Conservation (phyloP, 441 rosid genomes). For the Viola pubescens region DNA sequence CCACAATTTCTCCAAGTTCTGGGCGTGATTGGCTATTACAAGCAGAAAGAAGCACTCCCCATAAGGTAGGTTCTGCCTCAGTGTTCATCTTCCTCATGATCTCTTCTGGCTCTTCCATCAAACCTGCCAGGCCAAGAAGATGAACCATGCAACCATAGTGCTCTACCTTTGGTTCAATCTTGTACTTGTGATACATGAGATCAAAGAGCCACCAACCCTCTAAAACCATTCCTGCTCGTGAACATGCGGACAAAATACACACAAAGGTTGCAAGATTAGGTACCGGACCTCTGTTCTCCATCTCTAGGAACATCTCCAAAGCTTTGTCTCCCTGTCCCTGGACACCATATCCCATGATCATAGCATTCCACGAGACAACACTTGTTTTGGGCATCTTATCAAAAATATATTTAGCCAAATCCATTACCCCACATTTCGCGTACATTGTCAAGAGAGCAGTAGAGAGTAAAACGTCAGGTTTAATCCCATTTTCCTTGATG, state of each 20-base stretch:
- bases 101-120: slow-evolving; percentile 34
- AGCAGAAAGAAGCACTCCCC: slow-evolving; percentile 50
- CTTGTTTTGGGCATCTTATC: slow-evolving; percentile 32
- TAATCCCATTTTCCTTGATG: slow-evolving; percentile 29
- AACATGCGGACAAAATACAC: slow-evolving; percentile 52
- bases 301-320: slow-evolving; percentile 34
- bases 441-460: slow-evolving; percentile 58
- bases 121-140: slow-evolving; percentile 38
- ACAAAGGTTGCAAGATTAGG: slow-evolving; percentile 50
- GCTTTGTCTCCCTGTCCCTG: slow-evolving; percentile 47
- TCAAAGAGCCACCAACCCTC: slow-evolving; percentile 42
- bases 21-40: slow-evolving; percentile 34
- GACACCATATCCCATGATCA: slow-evolving; percentile 54
- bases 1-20: slow-evolving; percentile 37
- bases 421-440: slow-evolving; percentile 45
- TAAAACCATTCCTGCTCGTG: slow-evolving; percentile 44
- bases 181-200: slow-evolving; percentile 38
- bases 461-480: slow-evolving; percentile 38
- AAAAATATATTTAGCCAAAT: slow-evolving; percentile 35
- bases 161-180: slow-evolving; percentile 38
- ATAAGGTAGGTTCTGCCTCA: slow-evolving; percentile 38
- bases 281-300: slow-evolving; percentile 34
- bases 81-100: slow-evolving; percentile 35
- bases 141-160: slow-evolving; percentile 44
- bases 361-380: slow-evolving; percentile 57